These are phyloP conservation scores for Triangularia verruculosa DNA, from an alignment of 2,329 filamentous ascomycete genomes.

Conservation along the genomic window DNA sequence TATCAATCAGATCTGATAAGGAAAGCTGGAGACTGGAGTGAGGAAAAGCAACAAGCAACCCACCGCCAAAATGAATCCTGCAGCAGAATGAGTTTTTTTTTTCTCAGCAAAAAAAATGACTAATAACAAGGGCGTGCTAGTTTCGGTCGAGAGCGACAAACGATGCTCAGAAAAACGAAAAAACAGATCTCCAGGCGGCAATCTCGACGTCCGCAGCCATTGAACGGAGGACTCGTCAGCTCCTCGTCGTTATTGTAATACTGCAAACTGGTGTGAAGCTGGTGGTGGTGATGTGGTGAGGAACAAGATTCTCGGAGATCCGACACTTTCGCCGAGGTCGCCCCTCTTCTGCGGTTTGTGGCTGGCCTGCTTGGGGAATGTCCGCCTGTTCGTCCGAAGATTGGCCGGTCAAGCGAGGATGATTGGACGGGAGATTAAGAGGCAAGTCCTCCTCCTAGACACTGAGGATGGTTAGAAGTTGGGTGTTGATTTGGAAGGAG, in stretches of 20 bases:
- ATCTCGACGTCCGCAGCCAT: not conserved
- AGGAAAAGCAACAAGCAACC: not conserved
- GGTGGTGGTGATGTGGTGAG: not conserved
- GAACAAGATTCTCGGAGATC: not conserved
- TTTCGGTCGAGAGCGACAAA: not conserved
- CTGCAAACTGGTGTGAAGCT: not conserved
- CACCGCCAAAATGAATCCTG: not conserved
- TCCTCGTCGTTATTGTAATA: not conserved
- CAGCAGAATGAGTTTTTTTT: not conserved
- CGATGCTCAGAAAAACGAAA: not conserved
- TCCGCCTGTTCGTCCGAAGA: not conserved
- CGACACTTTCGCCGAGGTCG: not conserved
- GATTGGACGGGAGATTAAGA: not conserved
- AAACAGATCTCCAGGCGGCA: not conserved
- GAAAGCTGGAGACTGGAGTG: not conserved
- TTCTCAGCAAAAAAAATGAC: not conserved
- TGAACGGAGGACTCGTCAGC: not conserved
- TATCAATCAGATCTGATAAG: slow-evolving; percentile 26
- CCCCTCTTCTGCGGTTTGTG: not conserved
- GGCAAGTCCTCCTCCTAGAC: not conserved
- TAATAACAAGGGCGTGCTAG: not conserved
- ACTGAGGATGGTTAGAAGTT: not conserved
- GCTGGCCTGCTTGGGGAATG: not conserved
- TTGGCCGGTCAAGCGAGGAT: not conserved
- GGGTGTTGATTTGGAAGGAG: not conserved